Evolutionary conservation across 495 filamentous ascomycete genomes (phyloP).

Genomic region (Aspergillus olivimuriae): DNA sequence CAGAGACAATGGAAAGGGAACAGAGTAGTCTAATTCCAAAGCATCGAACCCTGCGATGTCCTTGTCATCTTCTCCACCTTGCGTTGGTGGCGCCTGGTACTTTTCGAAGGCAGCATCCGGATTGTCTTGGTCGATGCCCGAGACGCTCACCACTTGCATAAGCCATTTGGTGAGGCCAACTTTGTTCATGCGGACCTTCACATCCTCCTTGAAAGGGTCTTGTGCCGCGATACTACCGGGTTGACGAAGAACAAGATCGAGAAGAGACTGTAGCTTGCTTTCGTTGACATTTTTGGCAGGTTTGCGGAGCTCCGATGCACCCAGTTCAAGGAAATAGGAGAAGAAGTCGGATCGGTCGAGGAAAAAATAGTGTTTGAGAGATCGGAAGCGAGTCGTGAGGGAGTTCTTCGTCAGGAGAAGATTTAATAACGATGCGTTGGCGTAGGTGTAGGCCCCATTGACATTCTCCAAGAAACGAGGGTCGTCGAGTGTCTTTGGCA

Average conservation of each 20-base stretch:
- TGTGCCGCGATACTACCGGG: constrained; percentile 89
- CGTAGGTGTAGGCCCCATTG: constrained; percentile 88
- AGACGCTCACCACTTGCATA: constrained; percentile 93
- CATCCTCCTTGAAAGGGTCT: constrained; percentile 96
- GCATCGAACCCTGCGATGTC: constrained; percentile 84
- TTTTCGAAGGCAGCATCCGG: constrained; percentile 49
- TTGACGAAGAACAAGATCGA: constrained; percentile 91
- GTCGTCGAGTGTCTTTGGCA: constrained; percentile 89
- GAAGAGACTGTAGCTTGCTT: constrained; percentile 83
- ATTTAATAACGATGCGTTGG: constrained; percentile 87
- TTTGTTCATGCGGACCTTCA: constrained; percentile 96
- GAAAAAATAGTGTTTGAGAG: constrained; percentile 98
- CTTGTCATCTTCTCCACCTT: constrained; percentile 65
- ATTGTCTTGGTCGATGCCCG: constrained; percentile 82
- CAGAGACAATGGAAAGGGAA: constrained; percentile 94
- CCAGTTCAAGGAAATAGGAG: constrained; percentile 90
- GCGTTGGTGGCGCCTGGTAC: constrained; percentile 46
- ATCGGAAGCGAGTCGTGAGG: constrained; percentile 76
- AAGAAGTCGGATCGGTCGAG: constrained; percentile 97
- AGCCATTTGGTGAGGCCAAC: constrained; percentile 85
- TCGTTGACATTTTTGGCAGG: constrained; percentile 82
- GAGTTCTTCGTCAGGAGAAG: constrained; percentile 89
- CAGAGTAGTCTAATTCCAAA: constrained; percentile 84
- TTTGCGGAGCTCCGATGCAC: constrained; percentile 80
- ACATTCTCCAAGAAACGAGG: constrained; percentile 87